Percentiles rank a stretch among this genome's conserved stretches.
Evolutionary conservation across 306 rosid species (phyloP).

Genomic region (Styphnolobium japonicum): DNA sequence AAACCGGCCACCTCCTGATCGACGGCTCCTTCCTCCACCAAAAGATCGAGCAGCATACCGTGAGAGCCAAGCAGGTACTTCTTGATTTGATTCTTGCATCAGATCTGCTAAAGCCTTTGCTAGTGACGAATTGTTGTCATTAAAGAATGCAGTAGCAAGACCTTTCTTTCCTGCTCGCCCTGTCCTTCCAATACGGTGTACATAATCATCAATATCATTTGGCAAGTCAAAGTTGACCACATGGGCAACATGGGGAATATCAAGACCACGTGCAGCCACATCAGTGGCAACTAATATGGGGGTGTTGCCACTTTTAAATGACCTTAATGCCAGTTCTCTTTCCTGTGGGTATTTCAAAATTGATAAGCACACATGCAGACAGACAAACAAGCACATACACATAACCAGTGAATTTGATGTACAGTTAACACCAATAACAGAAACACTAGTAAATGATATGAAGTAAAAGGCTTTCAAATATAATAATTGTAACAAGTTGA

Average conservation of each 20-base stretch:
- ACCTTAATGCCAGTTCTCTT: constrained; percentile 73
- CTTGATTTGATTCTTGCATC: constrained; percentile 83
- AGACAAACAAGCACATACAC: background rate
- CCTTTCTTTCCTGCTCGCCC: constrained; percentile 88
- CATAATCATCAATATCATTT: constrained; percentile 85
- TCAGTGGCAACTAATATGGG: constrained; percentile 88
- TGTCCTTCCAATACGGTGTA: constrained; percentile 82
- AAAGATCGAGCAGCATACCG: constrained; percentile 64
- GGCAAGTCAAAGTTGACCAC: constrained; percentile 88
- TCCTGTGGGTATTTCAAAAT: constrained; percentile 46
- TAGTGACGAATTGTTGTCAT: constrained; percentile 64
- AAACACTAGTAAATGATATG: background rate
- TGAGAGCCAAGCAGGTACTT: constrained; percentile 76
- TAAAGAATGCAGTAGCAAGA: constrained; percentile 79
- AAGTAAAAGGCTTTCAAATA: background rate
- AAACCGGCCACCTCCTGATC: constrained; percentile 73
- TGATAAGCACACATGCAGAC: background rate
- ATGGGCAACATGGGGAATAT: constrained; percentile 78
- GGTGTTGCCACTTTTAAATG: constrained; percentile 76
- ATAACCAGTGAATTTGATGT: background rate
- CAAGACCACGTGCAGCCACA: constrained; percentile 89
- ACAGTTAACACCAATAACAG: background rate
- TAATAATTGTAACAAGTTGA: background rate
- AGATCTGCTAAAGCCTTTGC: constrained; percentile 73
- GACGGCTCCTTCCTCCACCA: constrained; percentile 68